phyloP scores from a whole-genome alignment of 106 monocot genomes.

The Phalaenopsis equestris region DNA sequence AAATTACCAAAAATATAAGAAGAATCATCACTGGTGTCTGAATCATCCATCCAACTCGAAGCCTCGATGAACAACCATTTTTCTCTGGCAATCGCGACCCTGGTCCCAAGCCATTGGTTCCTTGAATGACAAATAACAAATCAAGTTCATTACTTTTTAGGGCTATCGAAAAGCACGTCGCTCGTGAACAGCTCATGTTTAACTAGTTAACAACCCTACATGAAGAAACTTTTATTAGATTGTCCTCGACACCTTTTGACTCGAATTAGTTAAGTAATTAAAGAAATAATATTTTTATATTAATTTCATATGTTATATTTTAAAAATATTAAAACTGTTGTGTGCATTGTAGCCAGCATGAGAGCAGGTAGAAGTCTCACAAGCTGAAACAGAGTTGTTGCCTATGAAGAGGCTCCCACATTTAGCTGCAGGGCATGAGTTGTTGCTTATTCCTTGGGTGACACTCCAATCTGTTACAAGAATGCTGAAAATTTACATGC shows the following conservation, averaged over 20 bases:
- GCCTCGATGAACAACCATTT: neutral
- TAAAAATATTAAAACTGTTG: constrained; percentile 10
- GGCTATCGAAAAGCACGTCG: too few species aligned
- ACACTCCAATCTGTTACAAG: constrained; percentile 31
- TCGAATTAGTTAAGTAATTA: too few species aligned
- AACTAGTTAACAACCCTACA: too few species aligned
- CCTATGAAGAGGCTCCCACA: constrained; percentile 35
- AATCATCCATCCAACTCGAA: neutral
- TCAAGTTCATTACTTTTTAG: too few species aligned
- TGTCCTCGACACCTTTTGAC: too few species aligned
- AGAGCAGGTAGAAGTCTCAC: constrained; percentile 24
- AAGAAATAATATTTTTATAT: too few species aligned
- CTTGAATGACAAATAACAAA: neutral
- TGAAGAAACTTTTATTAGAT: too few species aligned
- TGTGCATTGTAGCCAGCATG: constrained; percentile 48
- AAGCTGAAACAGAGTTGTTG: constrained; percentile 21
- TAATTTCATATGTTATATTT: too few species aligned
- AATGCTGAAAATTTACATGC: too few species aligned
- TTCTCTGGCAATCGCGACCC: too few species aligned
- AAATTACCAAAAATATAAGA: neutral
- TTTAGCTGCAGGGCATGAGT: constrained; percentile 24
- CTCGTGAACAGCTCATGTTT: too few species aligned
- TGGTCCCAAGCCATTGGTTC: neutral
- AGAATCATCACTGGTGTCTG: neutral
- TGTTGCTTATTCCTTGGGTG: constrained; percentile 26